Conservation (phyloP, 2,329 filamentous ascomycete species). For the Colletotrichum incanum region DNA sequence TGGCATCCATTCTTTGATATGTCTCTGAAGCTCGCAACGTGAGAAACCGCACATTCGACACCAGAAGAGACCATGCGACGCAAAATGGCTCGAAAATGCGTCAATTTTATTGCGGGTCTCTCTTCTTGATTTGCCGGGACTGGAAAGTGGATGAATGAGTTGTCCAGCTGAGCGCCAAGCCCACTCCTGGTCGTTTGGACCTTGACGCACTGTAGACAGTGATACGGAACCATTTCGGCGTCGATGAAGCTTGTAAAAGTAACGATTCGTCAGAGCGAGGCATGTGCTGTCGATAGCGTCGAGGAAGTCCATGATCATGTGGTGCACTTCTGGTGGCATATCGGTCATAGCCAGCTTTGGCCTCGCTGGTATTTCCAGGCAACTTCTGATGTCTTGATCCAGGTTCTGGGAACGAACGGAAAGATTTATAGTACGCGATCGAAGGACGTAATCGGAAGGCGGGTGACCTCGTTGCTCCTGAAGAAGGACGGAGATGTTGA, state of each 20-base stretch:
- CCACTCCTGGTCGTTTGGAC: background rate
- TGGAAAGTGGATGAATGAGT: background rate
- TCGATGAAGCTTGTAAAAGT: background rate
- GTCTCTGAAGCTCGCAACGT: background rate
- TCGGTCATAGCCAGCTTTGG: background rate
- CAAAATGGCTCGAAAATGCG: background rate
- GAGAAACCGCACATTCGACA: background rate
- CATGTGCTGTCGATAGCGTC: slow-evolving; percentile 3
- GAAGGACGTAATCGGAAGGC: background rate
- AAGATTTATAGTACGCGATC: background rate
- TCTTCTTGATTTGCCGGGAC: no score
- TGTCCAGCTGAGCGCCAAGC: background rate
- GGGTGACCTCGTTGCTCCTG: no score
- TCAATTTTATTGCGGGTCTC: background rate
- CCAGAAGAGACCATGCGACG: background rate
- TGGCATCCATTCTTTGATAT: background rate
- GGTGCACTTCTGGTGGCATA: slow-evolving; percentile 11
- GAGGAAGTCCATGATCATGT: background rate
- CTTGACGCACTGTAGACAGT: background rate
- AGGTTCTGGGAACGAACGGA: no score
- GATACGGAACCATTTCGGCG: background rate
- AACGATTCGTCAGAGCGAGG: background rate
- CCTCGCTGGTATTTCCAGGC: background rate
- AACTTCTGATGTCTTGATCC: background rate
- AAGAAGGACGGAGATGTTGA: background rate